phyloP scores from a whole-genome alignment of 208 protist genomes.

The Wallacemonas sp. region DNA sequence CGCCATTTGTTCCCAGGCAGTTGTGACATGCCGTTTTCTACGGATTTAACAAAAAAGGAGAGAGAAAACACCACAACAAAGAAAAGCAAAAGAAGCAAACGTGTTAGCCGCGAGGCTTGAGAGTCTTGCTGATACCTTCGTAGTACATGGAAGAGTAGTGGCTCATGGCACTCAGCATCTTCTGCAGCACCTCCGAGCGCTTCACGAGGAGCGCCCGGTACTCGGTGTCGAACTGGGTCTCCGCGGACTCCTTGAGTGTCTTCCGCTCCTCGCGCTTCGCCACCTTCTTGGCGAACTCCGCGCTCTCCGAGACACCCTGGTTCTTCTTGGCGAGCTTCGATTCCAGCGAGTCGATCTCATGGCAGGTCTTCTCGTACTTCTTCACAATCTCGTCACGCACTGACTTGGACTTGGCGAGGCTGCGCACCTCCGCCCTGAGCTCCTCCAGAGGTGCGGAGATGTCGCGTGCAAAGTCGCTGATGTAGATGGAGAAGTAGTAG shows the following conservation, averaged over 20 bases:
- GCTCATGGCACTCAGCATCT: slow-evolving; percentile 29
- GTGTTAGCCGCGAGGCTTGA: slow-evolving; percentile 16
- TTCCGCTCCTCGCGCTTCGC: slow-evolving; percentile 41
- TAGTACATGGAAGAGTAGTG: slow-evolving; percentile 41
- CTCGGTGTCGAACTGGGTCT: slow-evolving; percentile 18
- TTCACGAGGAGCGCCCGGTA: slow-evolving; percentile 31
- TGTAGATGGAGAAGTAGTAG: slow-evolving; percentile 51
- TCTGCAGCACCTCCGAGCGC: slow-evolving; percentile 32
- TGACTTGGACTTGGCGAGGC: slow-evolving; percentile 20
- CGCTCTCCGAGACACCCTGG: slow-evolving; percentile 41
- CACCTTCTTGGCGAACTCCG: slow-evolving; percentile 45
- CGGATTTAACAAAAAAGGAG: no score
- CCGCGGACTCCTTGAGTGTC: slow-evolving; percentile 29
- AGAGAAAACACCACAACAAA: no score
- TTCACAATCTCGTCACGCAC: slow-evolving; percentile 26
- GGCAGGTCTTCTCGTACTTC: slow-evolving; percentile 44
- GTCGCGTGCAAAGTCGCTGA: slow-evolving; percentile 61
- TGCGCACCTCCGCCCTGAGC: slow-evolving; percentile 28
- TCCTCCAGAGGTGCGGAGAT: slow-evolving; percentile 30
- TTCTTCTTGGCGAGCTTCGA: slow-evolving; percentile 72
- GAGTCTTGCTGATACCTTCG: slow-evolving; percentile 20
- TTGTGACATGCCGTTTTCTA: no score
- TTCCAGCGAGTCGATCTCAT: slow-evolving; percentile 39
- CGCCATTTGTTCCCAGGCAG: no score
- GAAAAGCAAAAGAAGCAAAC: slow-evolving; percentile 1